Evolutionary conservation across 345 rosid species (phyloP).

Genomic region (Punica granatum): DNA sequence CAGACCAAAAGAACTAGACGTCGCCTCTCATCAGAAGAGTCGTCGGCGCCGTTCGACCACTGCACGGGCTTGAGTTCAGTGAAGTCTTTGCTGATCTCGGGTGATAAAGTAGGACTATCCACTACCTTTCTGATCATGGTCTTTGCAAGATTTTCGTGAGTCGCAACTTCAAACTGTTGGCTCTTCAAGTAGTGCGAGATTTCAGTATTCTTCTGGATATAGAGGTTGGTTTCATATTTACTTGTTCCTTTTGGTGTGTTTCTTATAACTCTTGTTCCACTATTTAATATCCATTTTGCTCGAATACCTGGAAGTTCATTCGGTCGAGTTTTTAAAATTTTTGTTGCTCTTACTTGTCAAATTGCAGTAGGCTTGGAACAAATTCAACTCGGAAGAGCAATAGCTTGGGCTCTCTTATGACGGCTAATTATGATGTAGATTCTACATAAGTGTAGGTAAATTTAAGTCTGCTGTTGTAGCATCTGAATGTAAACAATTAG

Average conservation of each 20-base stretch:
- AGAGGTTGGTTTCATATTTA: constrained; percentile 28
- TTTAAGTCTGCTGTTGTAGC: no score
- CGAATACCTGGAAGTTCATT: background rate
- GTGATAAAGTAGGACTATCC: no score
- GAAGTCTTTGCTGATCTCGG: no score
- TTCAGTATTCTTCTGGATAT: constrained; percentile 34
- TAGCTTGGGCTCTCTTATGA: constrained; percentile 25
- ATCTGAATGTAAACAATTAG: no score
- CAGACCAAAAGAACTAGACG: no score
- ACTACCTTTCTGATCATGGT: no score
- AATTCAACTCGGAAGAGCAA: no score
- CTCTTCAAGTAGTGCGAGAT: constrained; percentile 41
- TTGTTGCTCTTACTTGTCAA: constrained; percentile 6
- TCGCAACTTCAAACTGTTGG: constrained; percentile 38
- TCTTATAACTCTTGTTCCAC: background rate
- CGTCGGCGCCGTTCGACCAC: no score
- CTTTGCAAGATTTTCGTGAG: no score
- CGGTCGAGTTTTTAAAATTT: background rate
- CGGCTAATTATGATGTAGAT: constrained; percentile 5
- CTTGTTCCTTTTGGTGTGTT: constrained; percentile 18
- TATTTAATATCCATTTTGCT: background rate
- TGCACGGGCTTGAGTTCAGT: no score
- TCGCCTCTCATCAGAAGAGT: no score
- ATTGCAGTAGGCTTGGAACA: constrained; percentile 85
- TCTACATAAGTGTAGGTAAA: background rate